These are phyloP conservation scores for Tylopilus balloui DNA, from an alignment of 768 basidiomycete species.

Conservation along the genomic window DNA sequence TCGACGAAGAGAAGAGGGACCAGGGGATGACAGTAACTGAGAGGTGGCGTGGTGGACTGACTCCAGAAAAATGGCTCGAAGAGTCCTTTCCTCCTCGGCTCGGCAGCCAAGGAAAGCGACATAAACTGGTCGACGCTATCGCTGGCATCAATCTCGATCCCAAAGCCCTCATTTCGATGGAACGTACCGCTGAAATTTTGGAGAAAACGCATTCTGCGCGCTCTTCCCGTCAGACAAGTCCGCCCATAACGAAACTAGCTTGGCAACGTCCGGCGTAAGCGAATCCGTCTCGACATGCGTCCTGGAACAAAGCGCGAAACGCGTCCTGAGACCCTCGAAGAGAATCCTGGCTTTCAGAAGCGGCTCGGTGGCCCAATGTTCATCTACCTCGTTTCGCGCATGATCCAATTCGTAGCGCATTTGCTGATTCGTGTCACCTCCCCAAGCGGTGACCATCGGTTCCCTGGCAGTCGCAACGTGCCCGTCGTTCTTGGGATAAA, in stretches of 20 bases:
- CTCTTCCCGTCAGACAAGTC: constrained; percentile 38
- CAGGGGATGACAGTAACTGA: constrained; percentile 42
- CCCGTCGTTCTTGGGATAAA: constrained; percentile 40
- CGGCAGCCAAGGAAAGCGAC: constrained; percentile 70
- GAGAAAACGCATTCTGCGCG: constrained; percentile 39
- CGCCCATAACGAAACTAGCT: constrained; percentile 56
- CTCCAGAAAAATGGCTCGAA: constrained; percentile 80
- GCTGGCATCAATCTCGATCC: neutral
- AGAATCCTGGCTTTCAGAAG: constrained; percentile 39
- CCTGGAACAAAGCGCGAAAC: constrained; percentile 50
- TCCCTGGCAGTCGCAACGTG: constrained; percentile 30
- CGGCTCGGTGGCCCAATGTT: constrained; percentile 39
- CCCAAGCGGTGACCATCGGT: constrained; percentile 63
- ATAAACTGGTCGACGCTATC: constrained; percentile 71
- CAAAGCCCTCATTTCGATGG: neutral
- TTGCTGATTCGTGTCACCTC: constrained; percentile 49
- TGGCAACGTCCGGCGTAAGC: constrained; percentile 42
- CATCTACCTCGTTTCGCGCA: constrained; percentile 43
- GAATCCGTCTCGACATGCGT: constrained; percentile 35
- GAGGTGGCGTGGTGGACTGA: constrained; percentile 35
- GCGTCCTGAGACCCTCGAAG: constrained; percentile 51
- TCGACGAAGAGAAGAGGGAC: constrained; percentile 75
- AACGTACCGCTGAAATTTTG: constrained; percentile 62
- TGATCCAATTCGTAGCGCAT: constrained; percentile 45
- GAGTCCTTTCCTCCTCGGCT: constrained; percentile 66